Base-by-base conservation (phyloP, 2,329 filamentous ascomycete genomes). In the Microdochium paspali region DNA sequence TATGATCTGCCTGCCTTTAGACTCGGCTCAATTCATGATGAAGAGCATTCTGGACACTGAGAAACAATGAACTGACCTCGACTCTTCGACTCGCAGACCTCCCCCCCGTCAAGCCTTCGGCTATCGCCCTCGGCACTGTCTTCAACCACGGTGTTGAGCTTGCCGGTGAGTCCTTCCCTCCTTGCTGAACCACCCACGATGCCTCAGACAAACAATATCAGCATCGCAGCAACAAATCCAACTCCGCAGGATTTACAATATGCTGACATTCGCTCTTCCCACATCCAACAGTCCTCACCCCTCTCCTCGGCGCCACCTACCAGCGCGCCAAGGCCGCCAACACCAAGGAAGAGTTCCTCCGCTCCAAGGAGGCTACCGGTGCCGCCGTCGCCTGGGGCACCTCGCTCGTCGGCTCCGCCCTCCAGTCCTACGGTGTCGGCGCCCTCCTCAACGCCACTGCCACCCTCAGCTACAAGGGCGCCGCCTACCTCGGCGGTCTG, bases 331-430 rank as follows among this genome's bases (percentile, higher is more conserved):
- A 95, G 79, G 74, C 80, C 51, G 82, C 91, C 67, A 91, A 95
- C 81, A 87, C 85, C 63, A 95, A 93, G 76, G 90, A 97, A 73
- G 91, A 97, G 74, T 97, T 96, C 73, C 72, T 94, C 70, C 85
- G 85, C 69, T 94, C 88, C 58, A 91, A 90, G 79, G 91, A 97
- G 76, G 87, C 91, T 54, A 82, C 85, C 52, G 85, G 86, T 51
- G 90, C 90, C 55, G 90, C 87, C 54, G 80, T 90, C 51, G 87
- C 90, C 56, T 95, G 87, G 85, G 89, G 90, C 65, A 91, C 87
- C 55, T 93, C 90, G 35, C 79, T 97, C 53, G 74, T 90, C 64
- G 93, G 93, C 65, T 93, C 89, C 49, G 89, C 85, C 50, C 71
- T 96, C 51, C 90, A 95, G 76, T 81, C 85, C 53, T 95, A 95